Percentiles rank a stretch among this genome's conserved stretches.
These are phyloP conservation scores for Colletotrichum sojae DNA, from an alignment of 2,329 filamentous ascomycete genomes.

Conservation along the genomic window DNA sequence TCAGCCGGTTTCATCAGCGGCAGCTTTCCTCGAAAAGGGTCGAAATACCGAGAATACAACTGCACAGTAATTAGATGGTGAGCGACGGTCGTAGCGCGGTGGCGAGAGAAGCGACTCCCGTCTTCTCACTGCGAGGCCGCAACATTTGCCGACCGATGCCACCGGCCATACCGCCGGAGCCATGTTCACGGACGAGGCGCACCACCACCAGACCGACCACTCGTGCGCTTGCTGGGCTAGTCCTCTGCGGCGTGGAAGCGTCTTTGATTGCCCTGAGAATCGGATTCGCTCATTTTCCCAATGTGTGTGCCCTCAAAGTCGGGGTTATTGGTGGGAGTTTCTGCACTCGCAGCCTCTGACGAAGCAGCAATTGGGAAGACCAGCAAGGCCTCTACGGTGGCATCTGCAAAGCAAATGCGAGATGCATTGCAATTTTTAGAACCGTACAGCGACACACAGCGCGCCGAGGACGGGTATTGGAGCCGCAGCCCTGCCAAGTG, in stretches of 20 bases:
- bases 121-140: background rate
- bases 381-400: slow-evolving; percentile 12
- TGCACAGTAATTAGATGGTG: background rate
- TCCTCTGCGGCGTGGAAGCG: background rate
- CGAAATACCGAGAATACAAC: background rate
- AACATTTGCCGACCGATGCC: slow-evolving; percentile 19
- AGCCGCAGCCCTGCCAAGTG: slow-evolving; percentile 37
- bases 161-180: slow-evolving; percentile 8
- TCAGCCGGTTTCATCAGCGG: slow-evolving; percentile 12
- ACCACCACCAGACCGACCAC: slow-evolving; percentile 1
- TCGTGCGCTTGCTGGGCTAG: background rate
- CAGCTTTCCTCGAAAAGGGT: background rate
- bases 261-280: slow-evolving; percentile 14
- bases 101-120: slow-evolving; percentile 4
- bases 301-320: slow-evolving; percentile 11
- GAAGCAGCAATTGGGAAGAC: slow-evolving; percentile 19
- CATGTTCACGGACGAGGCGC: slow-evolving; percentile 9
- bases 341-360: slow-evolving; percentile 15
- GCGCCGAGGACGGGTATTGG: slow-evolving; percentile 23
- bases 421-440: slow-evolving; percentile 38
- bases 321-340: slow-evolving; percentile 30
- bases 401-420: slow-evolving; percentile 29
- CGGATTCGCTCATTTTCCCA: slow-evolving; percentile 6
- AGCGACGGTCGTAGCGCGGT: background rate
- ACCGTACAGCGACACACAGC: slow-evolving; percentile 7